Conservation (phyloP, 73 alveolate species). For the Paramecium biaurelia region DNA sequence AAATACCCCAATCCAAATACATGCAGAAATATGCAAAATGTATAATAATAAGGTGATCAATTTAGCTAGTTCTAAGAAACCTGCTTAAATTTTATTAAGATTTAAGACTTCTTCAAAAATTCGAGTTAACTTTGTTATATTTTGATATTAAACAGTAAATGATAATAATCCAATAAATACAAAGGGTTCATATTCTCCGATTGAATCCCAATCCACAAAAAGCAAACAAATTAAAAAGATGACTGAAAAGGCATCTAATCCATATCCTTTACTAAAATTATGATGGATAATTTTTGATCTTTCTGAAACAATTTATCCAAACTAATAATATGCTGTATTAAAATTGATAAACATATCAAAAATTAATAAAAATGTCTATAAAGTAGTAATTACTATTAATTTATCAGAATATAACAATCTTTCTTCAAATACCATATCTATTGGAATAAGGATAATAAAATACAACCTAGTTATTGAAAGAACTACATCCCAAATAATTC, state of each 20-base stretch:
- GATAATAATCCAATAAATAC: constrained; percentile 1
- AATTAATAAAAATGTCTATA: neutral
- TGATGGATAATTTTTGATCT: neutral
- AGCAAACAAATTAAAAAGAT: constrained; percentile 1
- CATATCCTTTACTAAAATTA: neutral
- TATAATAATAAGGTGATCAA: neutral
- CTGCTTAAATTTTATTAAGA: constrained; percentile 1
- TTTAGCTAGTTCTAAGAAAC: constrained; percentile 9
- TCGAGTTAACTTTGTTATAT: neutral
- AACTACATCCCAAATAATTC: constrained; percentile 25
- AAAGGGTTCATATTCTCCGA: neutral
- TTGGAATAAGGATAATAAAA: constrained; percentile 5
- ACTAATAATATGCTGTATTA: constrained; percentile 11
- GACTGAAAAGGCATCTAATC: neutral
- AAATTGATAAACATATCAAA: neutral
- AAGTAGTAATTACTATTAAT: neutral
- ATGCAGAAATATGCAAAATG: neutral
- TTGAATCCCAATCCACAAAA: neutral
- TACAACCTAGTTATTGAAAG: constrained; percentile 1
- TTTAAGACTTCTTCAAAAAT: constrained; percentile 10
- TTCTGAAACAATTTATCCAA: neutral
- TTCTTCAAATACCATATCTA: neutral
- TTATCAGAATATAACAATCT: neutral
- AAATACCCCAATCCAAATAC: constrained; percentile 42
- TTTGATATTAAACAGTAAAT: neutral